A percentile compares a stretch with the other conserved stretches of the same genome.
These are phyloP conservation scores for Epichloe glyceriae DNA, from an alignment of 2,329 filamentous ascomycete species.

Conservation along the genomic window DNA sequence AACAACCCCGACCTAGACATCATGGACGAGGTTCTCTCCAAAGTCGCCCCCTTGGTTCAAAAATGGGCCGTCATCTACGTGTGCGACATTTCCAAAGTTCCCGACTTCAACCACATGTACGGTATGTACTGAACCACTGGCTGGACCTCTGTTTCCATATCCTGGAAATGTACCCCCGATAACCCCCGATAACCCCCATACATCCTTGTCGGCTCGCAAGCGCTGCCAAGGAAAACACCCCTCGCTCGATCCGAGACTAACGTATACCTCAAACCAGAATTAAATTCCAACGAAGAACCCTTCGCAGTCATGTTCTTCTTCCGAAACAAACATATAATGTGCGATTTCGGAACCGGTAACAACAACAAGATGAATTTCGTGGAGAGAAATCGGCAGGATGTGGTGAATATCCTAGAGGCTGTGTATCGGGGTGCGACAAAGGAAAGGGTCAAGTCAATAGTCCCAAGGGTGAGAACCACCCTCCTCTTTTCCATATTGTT, in stretches of 20 bases:
- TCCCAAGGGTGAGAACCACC: constrained; percentile 52
- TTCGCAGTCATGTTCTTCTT: constrained; percentile 97
- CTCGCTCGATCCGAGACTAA: neutral
- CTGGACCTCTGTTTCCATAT: neutral
- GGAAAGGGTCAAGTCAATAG: constrained; percentile 91
- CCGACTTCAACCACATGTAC: constrained; percentile 96
- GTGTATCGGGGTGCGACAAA: constrained; percentile 97
- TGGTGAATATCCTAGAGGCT: constrained; percentile 97
- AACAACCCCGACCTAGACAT: constrained; percentile 66
- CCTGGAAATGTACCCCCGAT: neutral
- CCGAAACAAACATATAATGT: constrained; percentile 98
- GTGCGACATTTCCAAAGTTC: constrained; percentile 82
- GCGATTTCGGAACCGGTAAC: constrained; percentile 93
- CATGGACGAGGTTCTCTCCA: constrained; percentile 87
- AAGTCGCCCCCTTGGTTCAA: constrained; percentile 83
- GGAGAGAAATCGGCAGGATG: constrained; percentile 87
- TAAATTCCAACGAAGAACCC: constrained; percentile 39
- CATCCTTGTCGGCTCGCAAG: too few species aligned
- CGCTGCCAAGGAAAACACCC: too few species aligned
- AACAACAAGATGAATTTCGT: constrained; percentile 99
- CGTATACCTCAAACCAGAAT: neutral
- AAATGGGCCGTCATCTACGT: constrained; percentile 89
- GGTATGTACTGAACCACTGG: constrained; percentile 22
- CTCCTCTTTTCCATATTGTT: neutral
- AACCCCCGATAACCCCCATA: too few species aligned